Percentiles rank a stretch among this genome's conserved stretches.
Evolutionary conservation across 2,329 filamentous ascomycete genomes (phyloP).

Genomic region (Pezicula carpinea): DNA sequence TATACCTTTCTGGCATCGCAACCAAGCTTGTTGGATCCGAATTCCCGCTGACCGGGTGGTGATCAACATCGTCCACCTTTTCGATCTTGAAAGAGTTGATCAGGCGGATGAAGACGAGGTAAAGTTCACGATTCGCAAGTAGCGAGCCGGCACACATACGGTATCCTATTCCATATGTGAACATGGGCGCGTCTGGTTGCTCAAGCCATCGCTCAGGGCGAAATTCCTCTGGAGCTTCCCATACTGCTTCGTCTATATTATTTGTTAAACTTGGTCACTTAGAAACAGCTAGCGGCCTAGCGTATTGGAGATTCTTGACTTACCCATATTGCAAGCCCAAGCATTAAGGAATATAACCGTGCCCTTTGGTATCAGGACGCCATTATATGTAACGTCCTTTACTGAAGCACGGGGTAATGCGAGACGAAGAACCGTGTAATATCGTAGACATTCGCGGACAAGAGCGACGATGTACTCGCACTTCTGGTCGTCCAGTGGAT

Average conservation of each 20-base stretch:
- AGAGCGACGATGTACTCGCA: slow-evolving; percentile 60
- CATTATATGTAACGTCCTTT: slow-evolving; percentile 54
- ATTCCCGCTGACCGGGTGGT: slow-evolving; percentile 54
- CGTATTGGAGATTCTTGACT: slow-evolving; percentile 18
- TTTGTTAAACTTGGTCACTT: too few species aligned
- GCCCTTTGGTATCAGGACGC: slow-evolving; percentile 53
- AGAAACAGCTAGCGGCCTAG: not conserved
- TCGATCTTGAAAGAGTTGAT: slow-evolving; percentile 57
- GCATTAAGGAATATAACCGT: slow-evolving; percentile 63
- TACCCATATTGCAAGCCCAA: slow-evolving; percentile 66
- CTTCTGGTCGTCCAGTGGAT: slow-evolving; percentile 57
- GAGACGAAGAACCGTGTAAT: slow-evolving; percentile 59
- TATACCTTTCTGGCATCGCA: slow-evolving; percentile 53
- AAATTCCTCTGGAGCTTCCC: slow-evolving; percentile 53
- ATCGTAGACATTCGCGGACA: slow-evolving; percentile 57
- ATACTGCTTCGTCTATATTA: slow-evolving; percentile 44
- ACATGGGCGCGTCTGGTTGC: slow-evolving; percentile 54
- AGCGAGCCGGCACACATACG: slow-evolving; percentile 63
- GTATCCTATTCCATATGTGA: slow-evolving; percentile 62
- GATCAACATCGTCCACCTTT: slow-evolving; percentile 48
- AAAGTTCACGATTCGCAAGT: slow-evolving; percentile 60
- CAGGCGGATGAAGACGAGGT: slow-evolving; percentile 58
- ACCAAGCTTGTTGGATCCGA: slow-evolving; percentile 59
- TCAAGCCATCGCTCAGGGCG: slow-evolving; percentile 59
- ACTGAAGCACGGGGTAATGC: slow-evolving; percentile 58